Conservation (phyloP, 106 monocot genomes). For the Dendrobium catenatum region DNA sequence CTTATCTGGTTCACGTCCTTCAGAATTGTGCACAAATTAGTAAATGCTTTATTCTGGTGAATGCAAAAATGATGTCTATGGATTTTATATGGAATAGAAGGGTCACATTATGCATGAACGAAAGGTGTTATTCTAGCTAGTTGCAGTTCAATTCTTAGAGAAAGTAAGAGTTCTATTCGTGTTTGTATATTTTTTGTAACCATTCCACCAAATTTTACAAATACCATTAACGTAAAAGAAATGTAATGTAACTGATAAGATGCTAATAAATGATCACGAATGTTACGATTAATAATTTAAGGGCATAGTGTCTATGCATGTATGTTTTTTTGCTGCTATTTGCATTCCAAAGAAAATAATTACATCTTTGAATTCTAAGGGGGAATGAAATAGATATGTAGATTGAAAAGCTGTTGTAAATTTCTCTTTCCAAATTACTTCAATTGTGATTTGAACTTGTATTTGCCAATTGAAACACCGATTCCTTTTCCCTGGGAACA, state of each 20-base stretch:
- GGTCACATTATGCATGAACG: conserved; percentile 1
- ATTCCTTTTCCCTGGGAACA: no score
- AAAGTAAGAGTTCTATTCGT: neutral
- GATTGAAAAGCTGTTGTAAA: no score
- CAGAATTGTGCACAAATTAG: neutral
- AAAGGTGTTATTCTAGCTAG: neutral
- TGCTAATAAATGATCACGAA: no score
- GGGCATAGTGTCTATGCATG: no score
- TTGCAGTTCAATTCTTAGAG: neutral
- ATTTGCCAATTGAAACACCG: no score
- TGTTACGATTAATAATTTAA: no score
- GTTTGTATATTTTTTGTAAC: neutral
- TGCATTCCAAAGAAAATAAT: no score
- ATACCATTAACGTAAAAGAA: neutral
- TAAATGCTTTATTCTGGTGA: neutral
- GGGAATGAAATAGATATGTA: no score
- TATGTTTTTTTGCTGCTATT: no score
- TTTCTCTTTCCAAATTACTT: no score
- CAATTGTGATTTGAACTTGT: no score
- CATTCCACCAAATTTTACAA: neutral
- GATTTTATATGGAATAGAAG: neutral
- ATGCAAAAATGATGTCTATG: neutral
- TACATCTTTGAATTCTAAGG: no score
- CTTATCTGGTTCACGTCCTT: neutral
- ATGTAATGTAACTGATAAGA: neutral